A percentile compares a stretch with the other conserved stretches of the same genome.
Evolutionary conservation across 1,139 yeast species (phyloP).

Genomic region (Trichomonascaceae sp.): DNA sequence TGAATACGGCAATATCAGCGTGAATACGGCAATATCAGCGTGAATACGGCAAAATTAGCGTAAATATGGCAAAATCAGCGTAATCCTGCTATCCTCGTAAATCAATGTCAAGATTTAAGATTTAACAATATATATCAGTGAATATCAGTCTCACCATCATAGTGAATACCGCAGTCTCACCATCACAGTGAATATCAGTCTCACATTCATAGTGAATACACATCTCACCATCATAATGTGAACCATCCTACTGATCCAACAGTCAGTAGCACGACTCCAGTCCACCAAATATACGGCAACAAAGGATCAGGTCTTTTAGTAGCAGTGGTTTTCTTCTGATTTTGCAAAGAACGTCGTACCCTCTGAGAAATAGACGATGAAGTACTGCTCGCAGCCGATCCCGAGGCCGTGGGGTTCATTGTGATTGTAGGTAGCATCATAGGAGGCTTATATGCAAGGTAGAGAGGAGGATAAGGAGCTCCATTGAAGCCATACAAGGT

Average conservation of each 20-base stretch:
- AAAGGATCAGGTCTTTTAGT: conserved; percentile 44
- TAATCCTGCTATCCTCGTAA: too few species aligned
- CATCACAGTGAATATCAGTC: too few species aligned
- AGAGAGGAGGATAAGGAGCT: conserved; percentile 74
- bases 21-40: too few species aligned
- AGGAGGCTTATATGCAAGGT: conserved; percentile 88
- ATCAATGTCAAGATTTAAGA: too few species aligned
- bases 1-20: too few species aligned
- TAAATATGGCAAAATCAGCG: too few species aligned
- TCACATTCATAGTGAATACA: too few species aligned
- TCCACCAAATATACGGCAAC: conserved; percentile 44
- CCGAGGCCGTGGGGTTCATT: conserved; percentile 69
- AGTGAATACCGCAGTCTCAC: too few species aligned
- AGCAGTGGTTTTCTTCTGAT: conserved; percentile 75
- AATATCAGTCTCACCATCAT: too few species aligned
- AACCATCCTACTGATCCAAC: conserved; percentile 39
- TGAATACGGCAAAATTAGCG: too few species aligned
- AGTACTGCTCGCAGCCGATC: conserved; percentile 30
- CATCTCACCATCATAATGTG: conserved; percentile 17
- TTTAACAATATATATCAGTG: too few species aligned
- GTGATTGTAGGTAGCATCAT: conserved; percentile 92
- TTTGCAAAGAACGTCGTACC: conserved; percentile 52
- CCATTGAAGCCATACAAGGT: conserved; percentile 81
- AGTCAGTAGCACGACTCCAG: conserved; percentile 37
- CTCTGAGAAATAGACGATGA: conserved; percentile 25